Conservation (phyloP, 2,329 filamentous ascomycete genomes). For the Fusarium incarnatum region DNA sequence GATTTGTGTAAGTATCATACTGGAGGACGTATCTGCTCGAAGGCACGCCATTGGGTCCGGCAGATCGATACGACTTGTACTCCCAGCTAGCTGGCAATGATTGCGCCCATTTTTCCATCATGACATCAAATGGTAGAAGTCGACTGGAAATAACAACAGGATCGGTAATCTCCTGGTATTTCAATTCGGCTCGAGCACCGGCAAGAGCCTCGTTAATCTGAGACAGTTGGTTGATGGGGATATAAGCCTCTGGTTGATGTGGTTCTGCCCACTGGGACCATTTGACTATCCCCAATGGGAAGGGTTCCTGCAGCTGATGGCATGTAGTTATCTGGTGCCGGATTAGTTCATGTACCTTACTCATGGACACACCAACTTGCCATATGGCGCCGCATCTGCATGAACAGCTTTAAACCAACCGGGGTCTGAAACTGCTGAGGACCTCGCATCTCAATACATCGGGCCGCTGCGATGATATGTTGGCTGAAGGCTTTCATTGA, state of each 20-base stretch:
- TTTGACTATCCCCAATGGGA: conserved; percentile 31
- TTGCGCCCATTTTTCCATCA: conserved; percentile 19
- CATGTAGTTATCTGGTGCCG: conserved; percentile 32
- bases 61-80: conserved; percentile 25
- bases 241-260: not conserved
- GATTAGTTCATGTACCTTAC: not conserved
- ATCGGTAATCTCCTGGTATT: conserved; percentile 22
- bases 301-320: conserved; percentile 40
- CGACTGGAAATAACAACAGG: conserved; percentile 6
- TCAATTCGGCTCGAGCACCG: conserved; percentile 20
- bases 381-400: conserved; percentile 37
- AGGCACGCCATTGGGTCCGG: conserved; percentile 6
- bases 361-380: not conserved
- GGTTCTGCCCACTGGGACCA: conserved; percentile 37
- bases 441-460: conserved; percentile 39
- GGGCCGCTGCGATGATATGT: conserved; percentile 37
- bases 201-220: conserved; percentile 33
- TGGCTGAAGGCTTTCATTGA: conserved; percentile 39
- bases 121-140: conserved; percentile 27
- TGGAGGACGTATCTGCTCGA: conserved; percentile 20
- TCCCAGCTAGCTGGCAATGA: conserved; percentile 14
- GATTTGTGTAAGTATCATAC: conserved; percentile 29
- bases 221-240: conserved; percentile 20
- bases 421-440: conserved; percentile 31
- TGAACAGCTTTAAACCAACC: conserved; percentile 29